These are phyloP conservation scores for Kazachstania taianensis DNA, from an alignment of 805 yeast genomes.

Conservation along the genomic window DNA sequence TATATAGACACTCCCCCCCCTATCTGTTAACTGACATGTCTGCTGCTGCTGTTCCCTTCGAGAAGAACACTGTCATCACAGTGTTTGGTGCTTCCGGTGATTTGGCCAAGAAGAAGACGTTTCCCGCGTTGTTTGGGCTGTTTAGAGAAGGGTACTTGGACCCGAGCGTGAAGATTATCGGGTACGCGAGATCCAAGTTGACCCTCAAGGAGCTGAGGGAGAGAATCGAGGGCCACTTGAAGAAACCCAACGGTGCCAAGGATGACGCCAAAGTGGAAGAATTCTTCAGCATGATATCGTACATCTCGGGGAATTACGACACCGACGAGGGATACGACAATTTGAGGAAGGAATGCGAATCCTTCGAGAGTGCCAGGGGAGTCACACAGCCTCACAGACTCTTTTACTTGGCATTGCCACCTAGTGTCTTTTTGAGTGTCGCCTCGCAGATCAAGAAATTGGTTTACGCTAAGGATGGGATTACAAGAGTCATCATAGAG, in stretches of 20 bases:
- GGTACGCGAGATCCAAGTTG: conserved; percentile 83
- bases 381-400: conserved; percentile 59
- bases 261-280: conserved; percentile 40
- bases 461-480: conserved; percentile 58
- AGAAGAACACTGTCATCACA: conserved; percentile 57
- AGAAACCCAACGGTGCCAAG: conserved; percentile 36
- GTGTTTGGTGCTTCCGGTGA: conserved; percentile 96
- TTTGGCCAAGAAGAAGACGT: conserved; percentile 88
- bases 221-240: conserved; percentile 55
- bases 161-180: conserved; percentile 59
- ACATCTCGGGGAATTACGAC: conserved; percentile 75
- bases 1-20: too few species aligned
- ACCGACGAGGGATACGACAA: conserved; percentile 58
- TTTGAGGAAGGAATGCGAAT: conserved; percentile 44
- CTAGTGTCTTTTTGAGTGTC: conserved; percentile 77
- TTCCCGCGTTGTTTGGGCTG: conserved; percentile 74
- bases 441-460: conserved; percentile 59
- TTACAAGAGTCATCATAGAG: conserved; percentile 78
- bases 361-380: conserved; percentile 43
- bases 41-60: conserved; percentile 36
- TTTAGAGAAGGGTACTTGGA: conserved; percentile 71
- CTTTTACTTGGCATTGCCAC: conserved; percentile 91
- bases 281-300: conserved; percentile 56
- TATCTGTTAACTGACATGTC: too few species aligned
- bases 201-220: conserved; percentile 53